A percentile compares a stretch with the other conserved stretches of the same genome.
phyloP scores from a whole-genome alignment of 2,329 filamentous ascomycete species.

The Ascochyta fabae region DNA sequence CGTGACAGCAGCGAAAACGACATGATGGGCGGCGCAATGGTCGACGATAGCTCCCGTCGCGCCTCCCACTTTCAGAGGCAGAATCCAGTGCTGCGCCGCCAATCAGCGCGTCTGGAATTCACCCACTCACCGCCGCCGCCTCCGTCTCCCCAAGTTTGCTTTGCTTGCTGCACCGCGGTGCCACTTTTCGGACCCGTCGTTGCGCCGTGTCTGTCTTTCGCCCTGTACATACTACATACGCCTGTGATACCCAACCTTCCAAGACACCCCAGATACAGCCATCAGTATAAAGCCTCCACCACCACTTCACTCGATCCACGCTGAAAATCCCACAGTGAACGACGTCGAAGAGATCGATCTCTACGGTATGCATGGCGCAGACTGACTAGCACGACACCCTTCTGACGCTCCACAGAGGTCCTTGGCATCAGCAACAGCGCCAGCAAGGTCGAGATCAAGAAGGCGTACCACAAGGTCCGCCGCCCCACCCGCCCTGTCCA shows the following conservation, averaged over 20 bases:
- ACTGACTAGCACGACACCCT: background rate
- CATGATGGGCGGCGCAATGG: slow-evolving; percentile 23
- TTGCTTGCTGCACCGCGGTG: background rate
- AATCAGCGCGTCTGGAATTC: slow-evolving; percentile 19
- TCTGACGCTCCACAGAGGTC: slow-evolving; percentile 64
- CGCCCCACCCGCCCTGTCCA: slow-evolving; percentile 11
- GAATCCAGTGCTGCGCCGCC: slow-evolving; percentile 2
- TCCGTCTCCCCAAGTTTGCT: slow-evolving; percentile 7
- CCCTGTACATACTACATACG: background rate
- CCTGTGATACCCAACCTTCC: background rate
- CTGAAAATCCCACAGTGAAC: slow-evolving; percentile 13
- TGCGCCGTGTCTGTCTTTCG: background rate
- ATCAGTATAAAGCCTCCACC: background rate
- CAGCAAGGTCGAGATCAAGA: slow-evolving; percentile 83
- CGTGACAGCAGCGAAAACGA: slow-evolving; percentile 26
- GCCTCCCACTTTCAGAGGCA: slow-evolving; percentile 19
- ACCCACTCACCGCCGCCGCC: slow-evolving; percentile 19
- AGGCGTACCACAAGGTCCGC: slow-evolving; percentile 90
- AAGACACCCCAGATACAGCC: background rate
- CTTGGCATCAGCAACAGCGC: slow-evolving; percentile 77
- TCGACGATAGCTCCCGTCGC: background rate
- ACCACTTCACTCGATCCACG: background rate
- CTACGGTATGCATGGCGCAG: slow-evolving; percentile 53
- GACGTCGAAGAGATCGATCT: slow-evolving; percentile 62
- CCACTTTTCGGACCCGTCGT: slow-evolving; percentile 9